Evolutionary conservation across 495 filamentous ascomycete species (phyloP).

Genomic region (Penicillium pancosmium): DNA sequence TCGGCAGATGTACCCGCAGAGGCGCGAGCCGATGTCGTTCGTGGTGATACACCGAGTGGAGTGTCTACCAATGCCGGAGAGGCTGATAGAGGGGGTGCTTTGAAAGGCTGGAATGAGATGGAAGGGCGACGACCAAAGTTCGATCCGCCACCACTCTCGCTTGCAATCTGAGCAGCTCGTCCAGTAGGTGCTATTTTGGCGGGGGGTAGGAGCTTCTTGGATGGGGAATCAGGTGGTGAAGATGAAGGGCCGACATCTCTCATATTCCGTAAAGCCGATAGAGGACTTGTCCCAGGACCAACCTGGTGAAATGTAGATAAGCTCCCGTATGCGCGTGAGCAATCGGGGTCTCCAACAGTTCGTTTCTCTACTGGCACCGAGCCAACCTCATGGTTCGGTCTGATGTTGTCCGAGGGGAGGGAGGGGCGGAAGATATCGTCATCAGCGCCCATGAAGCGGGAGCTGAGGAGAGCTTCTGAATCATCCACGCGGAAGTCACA

Average conservation of each 20-base stretch:
- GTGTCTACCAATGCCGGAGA: conserved; percentile 69
- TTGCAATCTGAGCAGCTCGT: conserved; percentile 60
- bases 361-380: conserved; percentile 65
- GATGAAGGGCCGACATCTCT: conserved; percentile 52
- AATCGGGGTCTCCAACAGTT: conserved; percentile 57
- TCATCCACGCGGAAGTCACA: conserved; percentile 92
- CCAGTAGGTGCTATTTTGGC: conserved; percentile 60
- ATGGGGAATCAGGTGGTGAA: conserved; percentile 59
- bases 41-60: conserved; percentile 61
- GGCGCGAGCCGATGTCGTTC: conserved; percentile 57
- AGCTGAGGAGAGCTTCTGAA: conserved; percentile 86
- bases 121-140: conserved; percentile 73
- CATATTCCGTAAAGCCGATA: conserved; percentile 78
- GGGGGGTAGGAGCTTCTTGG: conserved; percentile 60
- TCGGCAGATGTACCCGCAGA: conserved; percentile 60
- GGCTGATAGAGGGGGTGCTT: conserved; percentile 89
- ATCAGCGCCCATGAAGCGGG: conserved; percentile 92
- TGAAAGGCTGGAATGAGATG: conserved; percentile 92
- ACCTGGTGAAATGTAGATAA: conserved; percentile 90
- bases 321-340: conserved; percentile 85
- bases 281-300: conserved; percentile 79
- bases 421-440: conserved; percentile 85
- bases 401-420: conserved; percentile 47
- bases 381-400: conserved; percentile 61
- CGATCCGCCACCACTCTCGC: conserved; percentile 52